Base-by-base conservation (phyloP, 805 yeast genomes). In the Yarrowia sp. region DNA sequence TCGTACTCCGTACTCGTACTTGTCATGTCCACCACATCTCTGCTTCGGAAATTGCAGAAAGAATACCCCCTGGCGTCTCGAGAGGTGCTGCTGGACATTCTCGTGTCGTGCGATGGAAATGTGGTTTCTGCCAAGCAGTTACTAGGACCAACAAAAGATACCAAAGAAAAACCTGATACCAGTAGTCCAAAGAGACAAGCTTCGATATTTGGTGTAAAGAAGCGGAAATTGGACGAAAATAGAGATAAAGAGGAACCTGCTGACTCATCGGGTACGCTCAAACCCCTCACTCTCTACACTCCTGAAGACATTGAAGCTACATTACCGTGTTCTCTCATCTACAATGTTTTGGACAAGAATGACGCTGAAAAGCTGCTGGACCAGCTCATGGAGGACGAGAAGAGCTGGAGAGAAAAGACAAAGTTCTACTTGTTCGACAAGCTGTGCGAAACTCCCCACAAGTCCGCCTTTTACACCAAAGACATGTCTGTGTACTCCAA, bases 351-450 rank as follows among this genome's bases (percentile, higher is more conserved):
- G 3, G 88, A 91, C 0, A 69, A 75, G 0, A 79, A 81, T 0
- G 68, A 85, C 9, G 85, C 91, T 0, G 80, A 84, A 38, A 71
- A 71, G 0, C 72, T 88, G 2, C 75, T 87, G 1, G 66, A 72
- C 13, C 78, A 79, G 19, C 76, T 88, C 14, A 68, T 84, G 69
- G 74, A 78, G 1, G 85, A 83, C 43, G 75, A 79, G 6, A 71
- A 78, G 0, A 67, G 70, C 0, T 85, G 86, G 78, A 72, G 70
- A 0, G 46, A 44, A 14, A 74, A 78, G 9, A 80, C 82, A 30
- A 78, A 81, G 70, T 90, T 90, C 73, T 81, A 84, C 68, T 77
- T 90, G 10, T 89, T 88, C 71, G 92, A 88, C 1, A 84, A 87
- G 17, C 75, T 80, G 63, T 89, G 91, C 63, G 74, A 73, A 8